Percentiles rank a stretch among this genome's conserved stretches.
Evolutionary conservation across 345 rosid species (phyloP).

Genomic region (Corchorus capsularis): DNA sequence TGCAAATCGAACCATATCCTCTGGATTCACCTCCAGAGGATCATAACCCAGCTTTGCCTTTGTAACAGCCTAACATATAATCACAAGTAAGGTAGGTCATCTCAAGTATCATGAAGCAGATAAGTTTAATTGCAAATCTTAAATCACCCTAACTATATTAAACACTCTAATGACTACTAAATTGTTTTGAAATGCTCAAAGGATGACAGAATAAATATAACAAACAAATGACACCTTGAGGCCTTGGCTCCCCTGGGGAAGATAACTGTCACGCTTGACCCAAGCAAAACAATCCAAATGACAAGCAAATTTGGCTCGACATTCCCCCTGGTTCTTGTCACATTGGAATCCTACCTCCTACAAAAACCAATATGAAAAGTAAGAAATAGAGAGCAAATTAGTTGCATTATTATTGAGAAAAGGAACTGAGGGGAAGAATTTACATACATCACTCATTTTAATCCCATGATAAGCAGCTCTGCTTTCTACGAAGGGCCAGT

Average conservation of each 20-base stretch:
- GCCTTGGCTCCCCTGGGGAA: slow-evolving; percentile 99
- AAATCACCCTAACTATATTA: slow-evolving; percentile 7
- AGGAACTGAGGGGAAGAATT: slow-evolving; percentile 13
- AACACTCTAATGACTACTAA: slow-evolving; percentile 8
- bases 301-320: slow-evolving; percentile 90
- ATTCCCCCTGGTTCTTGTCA: slow-evolving; percentile 90
- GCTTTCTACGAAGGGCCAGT: slow-evolving; percentile 95
- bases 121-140: slow-evolving; percentile 8
- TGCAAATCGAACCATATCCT: slow-evolving; percentile 97
- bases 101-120: neutral
- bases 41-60: slow-evolving; percentile 97
- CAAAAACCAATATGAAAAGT: slow-evolving; percentile 16
- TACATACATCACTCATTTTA: slow-evolving; percentile 79
- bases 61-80: slow-evolving; percentile 75
- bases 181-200: slow-evolving; percentile 3
- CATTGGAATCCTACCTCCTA: slow-evolving; percentile 94
- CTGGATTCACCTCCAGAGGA: slow-evolving; percentile 97
- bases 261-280: slow-evolving; percentile 99
- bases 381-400: slow-evolving; percentile 1
- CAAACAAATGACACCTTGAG: slow-evolving; percentile 61
- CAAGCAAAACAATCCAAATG: slow-evolving; percentile 99
- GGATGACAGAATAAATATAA: slow-evolving; percentile 13
- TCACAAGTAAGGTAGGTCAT: slow-evolving; percentile 19
- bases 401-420: slow-evolving; percentile 8
- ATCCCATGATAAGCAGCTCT: slow-evolving; percentile 91